Evolutionary conservation across 2,329 filamentous ascomycete species (phyloP), one percentile per base, ranked within the genome.

Genomic region (Paracoccidioides lutzii): DNA sequence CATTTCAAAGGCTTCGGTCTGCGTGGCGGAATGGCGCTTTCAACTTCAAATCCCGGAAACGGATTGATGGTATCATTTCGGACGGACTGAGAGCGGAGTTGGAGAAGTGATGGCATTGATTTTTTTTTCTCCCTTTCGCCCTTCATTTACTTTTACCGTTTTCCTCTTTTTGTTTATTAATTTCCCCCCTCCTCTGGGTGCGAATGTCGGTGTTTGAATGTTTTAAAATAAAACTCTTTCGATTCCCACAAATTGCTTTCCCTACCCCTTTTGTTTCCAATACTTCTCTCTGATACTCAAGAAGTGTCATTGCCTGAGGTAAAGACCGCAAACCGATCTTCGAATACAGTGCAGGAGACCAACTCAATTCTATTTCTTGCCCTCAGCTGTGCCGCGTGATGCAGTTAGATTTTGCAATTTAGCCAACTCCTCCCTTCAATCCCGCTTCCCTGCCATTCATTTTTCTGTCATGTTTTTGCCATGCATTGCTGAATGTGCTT

Each of bases 11-110:
- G 59, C 67, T 82, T 51, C 73, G 75, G 57, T 70, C 74, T 59
- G 75, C 76, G 41, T 81, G 78, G 75, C 71, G 74, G 59, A 77
- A 81, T 67, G 76, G 76, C 52, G 73, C 74, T 14, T 70, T 79
- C 55, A 78, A 80, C 61, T 65, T 78, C 65, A 77, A 76, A 67
- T 83, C 77, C 64, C 75, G 79, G 63, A 79, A 80, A 70, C 78
- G 75, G 64, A 74, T 83, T 56, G 69, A 75, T 54, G 74, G 76
- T 57, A 68, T 79, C 57, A 67, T 83, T 57, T 77, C 78, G 63
- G 66, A 69, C 32, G 70, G 75, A 57, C 69, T 82, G 57, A 77
- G 73, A 66, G 70, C 74, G 60, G 74, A 77, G 61, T 73, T 84
- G 60, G 76, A 81, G 64, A 66, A 66, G 60, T 68, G 62, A 66